Percentiles rank a stretch among this genome's conserved stretches.
Conservation (phyloP, 345 rosid species). For the Citrus reticulata region DNA sequence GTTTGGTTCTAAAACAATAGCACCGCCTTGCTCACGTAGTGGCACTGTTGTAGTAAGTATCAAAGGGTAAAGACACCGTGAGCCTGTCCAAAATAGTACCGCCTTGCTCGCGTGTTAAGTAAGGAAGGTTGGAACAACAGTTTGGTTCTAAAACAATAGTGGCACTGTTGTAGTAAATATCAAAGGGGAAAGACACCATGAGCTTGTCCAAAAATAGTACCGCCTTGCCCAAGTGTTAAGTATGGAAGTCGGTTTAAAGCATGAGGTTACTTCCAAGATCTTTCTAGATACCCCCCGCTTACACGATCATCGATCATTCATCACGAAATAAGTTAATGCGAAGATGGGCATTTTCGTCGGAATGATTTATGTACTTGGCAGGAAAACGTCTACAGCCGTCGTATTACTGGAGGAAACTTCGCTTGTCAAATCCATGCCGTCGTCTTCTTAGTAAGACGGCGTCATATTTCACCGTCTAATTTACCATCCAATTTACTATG, state of each 20-base stretch:
- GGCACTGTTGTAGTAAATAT: neutral
- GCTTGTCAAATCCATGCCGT: neutral
- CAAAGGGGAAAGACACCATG: neutral
- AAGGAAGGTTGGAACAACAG: no score
- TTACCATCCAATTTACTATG: no score
- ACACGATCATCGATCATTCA: neutral
- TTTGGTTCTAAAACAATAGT: no score
- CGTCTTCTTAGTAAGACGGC: neutral
- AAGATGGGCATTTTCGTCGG: neutral
- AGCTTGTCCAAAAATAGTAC: neutral
- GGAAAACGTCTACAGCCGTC: neutral
- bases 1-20: neutral
- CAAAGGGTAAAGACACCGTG: neutral
- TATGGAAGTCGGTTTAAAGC: neutral
- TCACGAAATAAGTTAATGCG: neutral
- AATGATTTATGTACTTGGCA: neutral
- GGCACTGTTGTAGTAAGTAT: neutral
- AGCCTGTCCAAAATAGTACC: neutral
- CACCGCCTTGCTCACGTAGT: no score
- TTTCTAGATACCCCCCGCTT: conserved; percentile 10
- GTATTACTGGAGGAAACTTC: neutral
- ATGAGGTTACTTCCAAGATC: conserved; percentile 19
- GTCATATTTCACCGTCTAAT: neutral
- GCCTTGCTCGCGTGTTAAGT: no score
- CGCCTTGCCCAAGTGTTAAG: no score